These are phyloP conservation scores for Chaetomium sp. DNA, from an alignment of 2,329 filamentous ascomycete species.

Conservation along the genomic window DNA sequence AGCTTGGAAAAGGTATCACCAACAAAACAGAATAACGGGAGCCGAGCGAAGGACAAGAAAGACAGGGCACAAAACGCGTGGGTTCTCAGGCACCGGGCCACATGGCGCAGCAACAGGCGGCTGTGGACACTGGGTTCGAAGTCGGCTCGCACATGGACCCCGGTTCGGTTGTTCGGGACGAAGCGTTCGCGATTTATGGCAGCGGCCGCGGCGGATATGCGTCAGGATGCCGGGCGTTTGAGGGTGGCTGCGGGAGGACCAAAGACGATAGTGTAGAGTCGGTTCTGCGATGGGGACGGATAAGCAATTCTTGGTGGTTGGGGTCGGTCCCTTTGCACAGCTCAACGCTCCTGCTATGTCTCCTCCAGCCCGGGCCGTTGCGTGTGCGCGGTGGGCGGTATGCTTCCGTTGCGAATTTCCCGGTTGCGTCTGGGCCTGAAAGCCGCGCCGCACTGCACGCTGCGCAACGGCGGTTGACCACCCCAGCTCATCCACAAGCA, in stretches of 20 bases:
- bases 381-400: too few relatives aligned
- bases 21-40: slow-evolving; percentile 15
- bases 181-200: background rate
- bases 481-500: slow-evolving; percentile 7
- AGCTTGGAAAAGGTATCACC: slow-evolving; percentile 15
- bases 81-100: slow-evolving; percentile 16
- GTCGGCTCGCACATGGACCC: slow-evolving; percentile 13
- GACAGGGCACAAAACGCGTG: background rate
- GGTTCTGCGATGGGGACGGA: background rate
- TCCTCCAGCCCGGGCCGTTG: too few relatives aligned
- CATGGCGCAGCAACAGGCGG: slow-evolving; percentile 19
- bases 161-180: slow-evolving; percentile 4
- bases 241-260: too few relatives aligned
- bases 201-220: background rate
- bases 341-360: too few relatives aligned
- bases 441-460: slow-evolving; percentile 15
- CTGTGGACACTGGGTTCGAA: slow-evolving; percentile 8
- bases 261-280: background rate
- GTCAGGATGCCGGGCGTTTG: background rate
- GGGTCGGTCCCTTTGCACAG: too few relatives aligned
- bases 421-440: background rate
- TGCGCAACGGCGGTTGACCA: slow-evolving; percentile 8
- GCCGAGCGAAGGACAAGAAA: too few relatives aligned
- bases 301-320: too few relatives aligned
- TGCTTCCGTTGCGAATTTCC: too few relatives aligned